Base-by-base conservation (phyloP, 2,329 filamentous ascomycete species). In the Periglandula ipomoeae region DNA sequence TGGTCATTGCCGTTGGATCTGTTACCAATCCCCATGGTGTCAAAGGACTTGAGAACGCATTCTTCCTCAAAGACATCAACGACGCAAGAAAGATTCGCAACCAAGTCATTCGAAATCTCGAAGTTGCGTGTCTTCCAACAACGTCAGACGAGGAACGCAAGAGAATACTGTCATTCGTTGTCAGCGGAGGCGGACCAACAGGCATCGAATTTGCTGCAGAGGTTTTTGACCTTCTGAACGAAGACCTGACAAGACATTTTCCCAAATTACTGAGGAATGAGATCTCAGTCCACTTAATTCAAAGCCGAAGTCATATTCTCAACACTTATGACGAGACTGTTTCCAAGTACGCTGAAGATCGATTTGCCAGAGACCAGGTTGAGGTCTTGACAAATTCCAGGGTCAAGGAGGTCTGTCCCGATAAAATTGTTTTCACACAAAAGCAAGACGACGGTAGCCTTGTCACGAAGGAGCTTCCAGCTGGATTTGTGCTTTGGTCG, bases 161-260 rank as follows among this genome's bases (percentile, higher is more conserved):
- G 61, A 81, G 91, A 35, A 73, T 98, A 15, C 75, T 98, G 4
- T 97, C 93, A 0, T 98, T 98, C 60, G 93, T 96, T n/a, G 73
- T 98, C 50, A 91, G 88, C 61, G 93, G 93, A 47, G 93, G 93
- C 58, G 93, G 93, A 0, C 93, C 93, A 3, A 98, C 93, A 0
- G 93, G 93, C 52, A 93, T 98, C 32, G 93, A 98, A 65, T 98
- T 98, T 59, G 94, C 94, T 1, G 93, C 93, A 5, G 93, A 98
- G 64, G 76, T 98, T 6, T 97, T 87, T 64, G 93, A 98, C 66
- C 83, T 98, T 65, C 75, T 98, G 15, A 98, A 98, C 61, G 94
- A 98, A 65, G 93, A 98, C 63, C 69, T 98, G 39, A 84, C 84
- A 39, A 74, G 77, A 46, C 81, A 86, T 58, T 98, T 95, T 66